phyloP scores from a whole-genome alignment of 176 grass and related monocot species.

The Stipa capillata region DNA sequence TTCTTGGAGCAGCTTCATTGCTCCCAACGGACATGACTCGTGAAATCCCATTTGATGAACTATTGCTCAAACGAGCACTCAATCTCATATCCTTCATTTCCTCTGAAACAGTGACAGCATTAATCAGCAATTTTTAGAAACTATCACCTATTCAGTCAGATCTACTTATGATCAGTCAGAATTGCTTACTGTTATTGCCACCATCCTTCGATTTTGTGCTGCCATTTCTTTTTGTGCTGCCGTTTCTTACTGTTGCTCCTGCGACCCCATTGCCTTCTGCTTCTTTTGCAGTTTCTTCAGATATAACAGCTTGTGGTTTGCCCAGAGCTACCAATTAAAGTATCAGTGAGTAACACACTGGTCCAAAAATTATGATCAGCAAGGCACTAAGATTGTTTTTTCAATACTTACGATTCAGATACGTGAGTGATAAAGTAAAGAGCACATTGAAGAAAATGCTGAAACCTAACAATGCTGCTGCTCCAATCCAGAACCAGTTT shows the following conservation, averaged over 20 bases:
- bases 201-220: conserved; percentile 32
- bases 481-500: conserved; percentile 98
- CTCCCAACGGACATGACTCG: conserved; percentile 43
- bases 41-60: conserved; percentile 46
- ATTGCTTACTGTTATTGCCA: conserved; percentile 45
- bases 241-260: conserved; percentile 29
- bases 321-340: conserved; percentile 59
- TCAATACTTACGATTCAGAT: conserved; percentile 75
- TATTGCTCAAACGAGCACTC: conserved; percentile 35
- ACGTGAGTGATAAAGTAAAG: conserved; percentile 79
- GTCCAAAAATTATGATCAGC: not conserved
- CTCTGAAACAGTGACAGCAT: conserved; percentile 39
- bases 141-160: not conserved
- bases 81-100: conserved; percentile 58
- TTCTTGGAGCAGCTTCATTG: conserved; percentile 30
- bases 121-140: conserved; percentile 18
- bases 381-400: not conserved
- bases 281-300: conserved; percentile 85
- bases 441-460: conserved; percentile 94
- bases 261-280: conserved; percentile 41
- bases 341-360: not conserved
- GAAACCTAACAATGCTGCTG: conserved; percentile 72
- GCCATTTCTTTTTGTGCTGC: conserved; percentile 22
- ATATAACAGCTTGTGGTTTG: conserved; percentile 93
- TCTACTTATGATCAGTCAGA: not conserved